Base-by-base conservation (phyloP, 768 basidiomycete species). In the Amanita jacksonii region DNA sequence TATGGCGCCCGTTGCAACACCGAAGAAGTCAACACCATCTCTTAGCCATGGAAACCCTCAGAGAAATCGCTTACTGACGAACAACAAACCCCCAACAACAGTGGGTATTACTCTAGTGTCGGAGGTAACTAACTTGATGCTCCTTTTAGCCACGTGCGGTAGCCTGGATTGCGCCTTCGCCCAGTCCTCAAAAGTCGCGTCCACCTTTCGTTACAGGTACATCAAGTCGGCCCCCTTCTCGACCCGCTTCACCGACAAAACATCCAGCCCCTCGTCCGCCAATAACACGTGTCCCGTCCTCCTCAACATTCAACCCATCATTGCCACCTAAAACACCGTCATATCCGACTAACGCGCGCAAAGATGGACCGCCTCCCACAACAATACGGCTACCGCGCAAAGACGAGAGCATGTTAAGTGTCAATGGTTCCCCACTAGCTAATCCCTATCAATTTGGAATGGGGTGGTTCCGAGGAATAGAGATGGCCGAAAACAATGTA, bases 401-500 rank as follows among this genome's bases (percentile, higher is more conserved):
- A 50, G 77, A 86, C 54, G 88, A 91, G 60, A 77, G 69, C 54
- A 76, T 89, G 75, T 68, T 89, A 39, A 85, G 85, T 53, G 61
- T 83, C 15, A 90, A 91, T 48, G 88, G 88, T 3, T 87, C 85
- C 0, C 88, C 88, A 0, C 69, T 90, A 13, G 76, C 79, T 13
- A 88, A 88, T 56, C 85, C 86, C 1, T 83, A 81, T 54, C 69
- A 78, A 47, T 75, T 81, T 51, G 81, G 79, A 15, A 56, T 78
- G 35, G 66, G 72, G 30, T 77, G 79, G 79, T 72, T 80, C 51
- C 67, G 68, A 49, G 64, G 67, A 2, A 53, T 64, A 25, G 65
- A 67, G 47, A 59, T 60, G 53, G 57, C 55, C 20, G 60, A 65
- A 28, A 58, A 57, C 28, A 63, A 65, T 4, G 56, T 54, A 15